Evolutionary conservation across 2,329 filamentous ascomycete genomes (phyloP).

Genomic region (Metarhizium humberi): DNA sequence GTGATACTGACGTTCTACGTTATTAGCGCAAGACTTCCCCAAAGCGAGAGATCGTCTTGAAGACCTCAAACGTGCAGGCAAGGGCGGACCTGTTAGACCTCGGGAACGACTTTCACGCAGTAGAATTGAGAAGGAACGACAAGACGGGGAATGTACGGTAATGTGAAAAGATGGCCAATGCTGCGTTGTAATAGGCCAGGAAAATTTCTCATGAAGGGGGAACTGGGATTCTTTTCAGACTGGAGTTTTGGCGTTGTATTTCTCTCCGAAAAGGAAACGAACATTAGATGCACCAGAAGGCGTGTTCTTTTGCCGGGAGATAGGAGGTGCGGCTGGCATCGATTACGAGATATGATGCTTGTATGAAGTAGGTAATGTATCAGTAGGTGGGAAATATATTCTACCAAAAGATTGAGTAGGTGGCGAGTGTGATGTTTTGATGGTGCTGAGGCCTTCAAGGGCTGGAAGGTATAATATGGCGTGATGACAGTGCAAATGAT

Average conservation of each 20-base stretch:
- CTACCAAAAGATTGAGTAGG: not conserved
- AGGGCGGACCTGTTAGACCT: constrained; percentile 55
- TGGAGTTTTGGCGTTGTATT: not conserved
- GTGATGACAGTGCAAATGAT: too few relatives aligned
- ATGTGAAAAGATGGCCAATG: constrained; percentile 48
- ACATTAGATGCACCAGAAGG: not conserved
- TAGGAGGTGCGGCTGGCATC: not conserved
- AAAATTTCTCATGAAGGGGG: not conserved
- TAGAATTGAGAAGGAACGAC: constrained; percentile 72
- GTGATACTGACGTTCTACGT: constrained; percentile 16
- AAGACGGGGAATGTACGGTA: constrained; percentile 78
- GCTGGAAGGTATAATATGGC: not conserved
- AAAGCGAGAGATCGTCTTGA: constrained; percentile 90
- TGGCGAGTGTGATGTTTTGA: not conserved
- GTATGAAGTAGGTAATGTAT: not conserved
- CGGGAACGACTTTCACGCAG: constrained; percentile 74
- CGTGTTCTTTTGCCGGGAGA: not conserved
- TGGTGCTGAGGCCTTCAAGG: too few relatives aligned
- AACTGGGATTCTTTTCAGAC: not conserved
- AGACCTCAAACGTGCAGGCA: constrained; percentile 75
- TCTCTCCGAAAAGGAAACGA: not conserved
- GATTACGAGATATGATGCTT: not conserved
- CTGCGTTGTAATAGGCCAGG: not conserved
- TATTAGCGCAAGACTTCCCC: constrained; percentile 79
- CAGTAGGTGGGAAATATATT: not conserved